phyloP scores from a whole-genome alignment of 257 asterid genomes.

The Mentha longifolia region DNA sequence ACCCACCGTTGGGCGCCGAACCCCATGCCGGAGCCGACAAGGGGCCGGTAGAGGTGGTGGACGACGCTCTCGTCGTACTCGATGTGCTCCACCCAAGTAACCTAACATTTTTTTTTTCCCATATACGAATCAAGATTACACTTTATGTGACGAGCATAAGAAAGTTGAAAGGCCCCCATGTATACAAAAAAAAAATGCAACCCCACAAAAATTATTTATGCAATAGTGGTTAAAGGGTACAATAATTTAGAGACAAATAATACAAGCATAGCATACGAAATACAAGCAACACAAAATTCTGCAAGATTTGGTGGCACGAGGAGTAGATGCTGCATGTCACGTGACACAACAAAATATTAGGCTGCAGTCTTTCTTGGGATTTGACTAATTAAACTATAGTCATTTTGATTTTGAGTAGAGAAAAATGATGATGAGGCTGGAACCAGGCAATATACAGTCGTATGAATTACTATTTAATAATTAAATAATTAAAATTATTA shows the following conservation, averaged over 20 bases:
- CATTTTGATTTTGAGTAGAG: slow-evolving; percentile 42
- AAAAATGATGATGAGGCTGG: slow-evolving; percentile 52
- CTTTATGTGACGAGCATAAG: neutral
- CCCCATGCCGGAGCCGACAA: slow-evolving; percentile 79
- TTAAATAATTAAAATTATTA: neutral
- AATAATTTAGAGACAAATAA: slow-evolving; percentile 24
- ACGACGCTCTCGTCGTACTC: slow-evolving; percentile 78
- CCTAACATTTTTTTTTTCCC: slow-evolving; percentile 36
- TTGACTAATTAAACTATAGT: slow-evolving; percentile 36
- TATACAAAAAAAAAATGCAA: neutral
- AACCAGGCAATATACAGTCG: slow-evolving; percentile 55
- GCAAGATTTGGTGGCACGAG: slow-evolving; percentile 76
- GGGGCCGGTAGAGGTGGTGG: slow-evolving; percentile 79
- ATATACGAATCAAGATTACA: neutral
- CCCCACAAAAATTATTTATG: slow-evolving; percentile 32
- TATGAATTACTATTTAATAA: neutral
- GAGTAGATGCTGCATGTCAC: slow-evolving; percentile 51
- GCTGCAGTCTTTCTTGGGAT: slow-evolving; percentile 49
- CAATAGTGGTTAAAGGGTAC: slow-evolving; percentile 14
- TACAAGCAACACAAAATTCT: slow-evolving; percentile 38
- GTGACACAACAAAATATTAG: slow-evolving; percentile 55
- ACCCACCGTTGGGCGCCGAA: slow-evolving; percentile 94
- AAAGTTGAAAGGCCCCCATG: neutral
- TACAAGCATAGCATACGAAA: slow-evolving; percentile 20
- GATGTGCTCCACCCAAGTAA: slow-evolving; percentile 90